phyloP scores from a whole-genome alignment of 164 flowering plant genomes.

The Berberis thunbergii region DNA sequence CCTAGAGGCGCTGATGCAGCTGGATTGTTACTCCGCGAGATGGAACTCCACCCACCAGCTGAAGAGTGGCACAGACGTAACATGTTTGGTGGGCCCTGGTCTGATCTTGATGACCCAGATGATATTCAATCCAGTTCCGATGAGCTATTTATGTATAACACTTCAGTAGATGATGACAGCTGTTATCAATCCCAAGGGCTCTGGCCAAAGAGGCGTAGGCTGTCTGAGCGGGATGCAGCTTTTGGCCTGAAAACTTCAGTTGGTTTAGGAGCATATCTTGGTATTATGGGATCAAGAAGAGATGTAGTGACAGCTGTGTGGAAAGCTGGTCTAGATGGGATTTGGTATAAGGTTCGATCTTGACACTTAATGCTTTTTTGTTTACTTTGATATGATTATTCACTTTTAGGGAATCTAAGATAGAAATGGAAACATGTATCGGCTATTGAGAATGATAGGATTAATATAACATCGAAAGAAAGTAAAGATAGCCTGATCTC shows the following conservation, averaged over 20 bases:
- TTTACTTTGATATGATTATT: no score
- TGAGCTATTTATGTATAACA: conserved; percentile 34
- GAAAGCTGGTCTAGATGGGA: conserved; percentile 96
- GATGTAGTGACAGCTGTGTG: conserved; percentile 94
- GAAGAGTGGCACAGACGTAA: conserved; percentile 99
- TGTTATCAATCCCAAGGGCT: conserved; percentile 54
- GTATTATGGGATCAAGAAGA: conserved; percentile 97
- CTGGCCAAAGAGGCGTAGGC: conserved; percentile 96
- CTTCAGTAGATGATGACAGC: conserved; percentile 35
- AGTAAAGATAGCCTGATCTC: no score
- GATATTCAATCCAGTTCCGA: conserved; percentile 36
- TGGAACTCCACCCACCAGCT: conserved; percentile 97
- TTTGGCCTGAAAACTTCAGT: conserved; percentile 94
- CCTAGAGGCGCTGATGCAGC: conserved; percentile 99
- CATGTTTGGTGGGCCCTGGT: conserved; percentile 98
- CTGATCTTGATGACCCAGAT: conserved; percentile 73
- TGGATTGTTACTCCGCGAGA: conserved; percentile 88
- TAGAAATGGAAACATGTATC: no score
- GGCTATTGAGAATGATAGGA: no score
- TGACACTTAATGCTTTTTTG: not conserved
- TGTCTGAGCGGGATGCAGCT: conserved; percentile 99
- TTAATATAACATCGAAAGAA: no score
- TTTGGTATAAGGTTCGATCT: conserved; percentile 82
- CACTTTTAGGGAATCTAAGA: no score
- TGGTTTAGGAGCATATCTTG: conserved; percentile 88